A percentile compares a stretch with the other conserved stretches of the same genome.
Evolutionary conservation across 1,284 basidiomycete genomes (phyloP).

Genomic region (Irpex sp.): DNA sequence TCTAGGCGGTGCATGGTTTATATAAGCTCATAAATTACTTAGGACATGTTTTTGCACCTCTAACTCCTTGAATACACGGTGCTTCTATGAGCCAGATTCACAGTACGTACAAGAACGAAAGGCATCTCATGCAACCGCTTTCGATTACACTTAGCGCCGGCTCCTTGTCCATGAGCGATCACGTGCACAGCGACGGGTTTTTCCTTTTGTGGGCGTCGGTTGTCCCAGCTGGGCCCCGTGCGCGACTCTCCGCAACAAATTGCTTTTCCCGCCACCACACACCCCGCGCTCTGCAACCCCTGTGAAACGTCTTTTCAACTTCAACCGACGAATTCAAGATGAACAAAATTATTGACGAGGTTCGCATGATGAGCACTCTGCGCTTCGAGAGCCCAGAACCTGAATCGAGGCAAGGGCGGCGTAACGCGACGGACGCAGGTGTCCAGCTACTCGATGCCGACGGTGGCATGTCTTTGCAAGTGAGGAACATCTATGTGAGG

Average conservation of each 20-base stretch:
- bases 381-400: conserved; percentile 61
- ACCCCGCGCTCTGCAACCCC: neutral
- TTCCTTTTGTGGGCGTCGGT: conserved; percentile 1
- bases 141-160: too few relatives aligned
- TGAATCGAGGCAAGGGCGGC: conserved; percentile 52
- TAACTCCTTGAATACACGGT: too few relatives aligned
- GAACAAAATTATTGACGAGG: conserved; percentile 30
- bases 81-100: too few relatives aligned
- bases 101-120: too few relatives aligned
- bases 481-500: conserved; percentile 19
- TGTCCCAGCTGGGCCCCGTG: neutral
- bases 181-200: neutral
- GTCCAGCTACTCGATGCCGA: conserved; percentile 60
- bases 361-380: conserved; percentile 36
- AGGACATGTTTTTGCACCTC: too few relatives aligned
- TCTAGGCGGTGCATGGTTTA: too few relatives aligned
- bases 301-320: neutral
- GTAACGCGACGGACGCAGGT: conserved; percentile 38
- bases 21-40: too few relatives aligned
- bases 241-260: neutral
- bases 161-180: neutral
- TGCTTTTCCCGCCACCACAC: neutral
- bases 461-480: conserved; percentile 61
- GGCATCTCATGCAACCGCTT: too few relatives aligned
- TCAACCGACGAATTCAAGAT: conserved; percentile 12